Conservation (phyloP, 257 asterid genomes). For the Solanum chilense region DNA sequence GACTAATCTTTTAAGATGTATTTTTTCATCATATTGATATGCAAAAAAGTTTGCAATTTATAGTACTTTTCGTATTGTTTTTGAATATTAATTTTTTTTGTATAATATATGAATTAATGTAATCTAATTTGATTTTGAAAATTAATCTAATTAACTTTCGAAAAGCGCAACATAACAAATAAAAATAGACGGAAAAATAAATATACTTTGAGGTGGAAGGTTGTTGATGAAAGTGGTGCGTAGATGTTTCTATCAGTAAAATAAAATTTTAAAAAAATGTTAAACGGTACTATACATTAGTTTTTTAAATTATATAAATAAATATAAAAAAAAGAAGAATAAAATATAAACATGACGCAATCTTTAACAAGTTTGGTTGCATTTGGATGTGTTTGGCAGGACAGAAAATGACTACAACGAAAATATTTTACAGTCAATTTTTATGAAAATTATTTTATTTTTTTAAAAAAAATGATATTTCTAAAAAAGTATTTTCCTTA, state of each 20-base stretch:
- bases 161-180: no score
- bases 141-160: no score
- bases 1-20: no score
- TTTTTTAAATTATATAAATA: not conserved
- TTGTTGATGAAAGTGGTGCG: not conserved
- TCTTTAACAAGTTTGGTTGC: not conserved
- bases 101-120: no score
- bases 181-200: no score
- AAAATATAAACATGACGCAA: not conserved
- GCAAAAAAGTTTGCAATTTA: no score
- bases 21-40: no score
- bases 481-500: not conserved
- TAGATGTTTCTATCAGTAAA: not conserved
- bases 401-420: not conserved
- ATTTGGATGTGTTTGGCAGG: not conserved
- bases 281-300: not conserved
- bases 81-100: no score
- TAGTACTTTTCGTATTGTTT: no score
- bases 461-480: no score
- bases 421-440: not conserved
- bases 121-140: no score
- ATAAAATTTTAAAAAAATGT: not conserved
- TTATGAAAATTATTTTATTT: not conserved
- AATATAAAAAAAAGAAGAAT: not conserved
- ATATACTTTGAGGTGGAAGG: not conserved